These are phyloP conservation scores for Polyplosphaeria fusca DNA, from an alignment of 495 filamentous ascomycete genomes.

Conservation along the genomic window DNA sequence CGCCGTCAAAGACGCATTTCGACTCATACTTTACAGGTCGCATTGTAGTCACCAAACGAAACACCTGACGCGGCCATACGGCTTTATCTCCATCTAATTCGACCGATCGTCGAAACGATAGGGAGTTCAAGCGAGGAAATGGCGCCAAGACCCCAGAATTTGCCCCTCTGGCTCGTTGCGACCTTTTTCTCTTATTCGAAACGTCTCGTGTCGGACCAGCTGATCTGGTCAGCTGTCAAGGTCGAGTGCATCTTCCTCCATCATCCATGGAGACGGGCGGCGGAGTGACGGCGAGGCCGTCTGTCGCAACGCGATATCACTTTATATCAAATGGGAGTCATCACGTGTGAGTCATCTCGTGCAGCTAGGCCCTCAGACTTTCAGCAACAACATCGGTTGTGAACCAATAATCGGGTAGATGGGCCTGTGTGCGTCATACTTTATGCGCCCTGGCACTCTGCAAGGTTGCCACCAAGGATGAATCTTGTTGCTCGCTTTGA, in stretches of 20 bases:
- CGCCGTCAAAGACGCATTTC: not conserved
- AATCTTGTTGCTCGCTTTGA: not conserved
- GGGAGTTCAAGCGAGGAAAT: constrained; percentile 5
- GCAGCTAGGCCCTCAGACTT: not conserved
- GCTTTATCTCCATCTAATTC: constrained; percentile 12
- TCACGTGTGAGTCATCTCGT: not conserved
- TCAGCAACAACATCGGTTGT: not conserved
- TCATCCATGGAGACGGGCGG: constrained; percentile 12
- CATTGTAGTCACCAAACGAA: constrained; percentile 2
- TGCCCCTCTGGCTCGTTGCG: constrained; percentile 19
- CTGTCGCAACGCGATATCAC: not conserved
- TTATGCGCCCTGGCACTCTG: not conserved
- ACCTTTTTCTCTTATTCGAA: constrained; percentile 3
- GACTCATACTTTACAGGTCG: not conserved
- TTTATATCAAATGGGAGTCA: constrained; percentile 7
- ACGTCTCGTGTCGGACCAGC: constrained; percentile 11
- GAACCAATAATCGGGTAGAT: not conserved
- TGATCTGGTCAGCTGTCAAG: constrained; percentile 11
- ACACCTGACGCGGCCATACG: constrained; percentile 12
- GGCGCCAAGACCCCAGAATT: constrained; percentile 6
- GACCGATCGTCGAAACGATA: constrained; percentile 16
- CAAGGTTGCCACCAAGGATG: not conserved
- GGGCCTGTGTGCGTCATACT: constrained; percentile 4
- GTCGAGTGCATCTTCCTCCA: not conserved
- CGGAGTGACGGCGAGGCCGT: not conserved